Conservation (phyloP, 2,329 filamentous ascomycete species). For the Nothophoma quercina region DNA sequence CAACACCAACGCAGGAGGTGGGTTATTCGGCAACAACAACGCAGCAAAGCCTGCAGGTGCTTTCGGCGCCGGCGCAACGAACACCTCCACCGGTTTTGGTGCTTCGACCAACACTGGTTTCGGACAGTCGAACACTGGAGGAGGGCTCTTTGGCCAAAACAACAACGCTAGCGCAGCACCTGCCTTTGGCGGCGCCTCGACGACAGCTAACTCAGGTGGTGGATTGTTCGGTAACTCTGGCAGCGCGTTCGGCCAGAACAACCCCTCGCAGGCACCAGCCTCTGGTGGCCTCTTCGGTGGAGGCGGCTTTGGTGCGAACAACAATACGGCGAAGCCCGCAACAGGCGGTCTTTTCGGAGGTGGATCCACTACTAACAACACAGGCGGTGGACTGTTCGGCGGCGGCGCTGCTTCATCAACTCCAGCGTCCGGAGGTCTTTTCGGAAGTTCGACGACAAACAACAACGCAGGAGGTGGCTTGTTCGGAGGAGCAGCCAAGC, state of each 20-base stretch:
- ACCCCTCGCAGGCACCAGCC: conserved; percentile 30
- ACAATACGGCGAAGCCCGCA: conserved; percentile 50
- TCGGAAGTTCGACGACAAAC: conserved; percentile 51
- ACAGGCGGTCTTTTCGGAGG: conserved; percentile 48
- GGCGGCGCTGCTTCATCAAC: conserved; percentile 41
- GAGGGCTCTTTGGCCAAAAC: conserved; percentile 45
- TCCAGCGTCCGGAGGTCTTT: conserved; percentile 58
- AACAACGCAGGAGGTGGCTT: conserved; percentile 44
- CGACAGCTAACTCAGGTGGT: conserved; percentile 38
- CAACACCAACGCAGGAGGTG: conserved; percentile 38
- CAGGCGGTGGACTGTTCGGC: conserved; percentile 44
- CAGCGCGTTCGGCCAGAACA: conserved; percentile 45
- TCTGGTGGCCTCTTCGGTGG: conserved; percentile 53
- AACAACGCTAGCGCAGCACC: conserved; percentile 38
- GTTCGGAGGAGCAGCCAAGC: conserved; percentile 52
- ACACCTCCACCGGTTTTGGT: conserved; percentile 38
- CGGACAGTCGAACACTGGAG: conserved; percentile 38
- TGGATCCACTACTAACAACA: conserved; percentile 32
- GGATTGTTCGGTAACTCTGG: conserved; percentile 38
- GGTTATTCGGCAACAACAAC: conserved; percentile 59
- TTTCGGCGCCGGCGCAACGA: conserved; percentile 44
- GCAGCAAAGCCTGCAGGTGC: conserved; percentile 45
- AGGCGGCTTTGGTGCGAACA: conserved; percentile 50
- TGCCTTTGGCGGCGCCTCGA: conserved; percentile 37
- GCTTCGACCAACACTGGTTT: conserved; percentile 36